Evolutionary conservation across 352 stramenopile genomes (phyloP).

Genomic region (Globisporangium emineosum): DNA sequence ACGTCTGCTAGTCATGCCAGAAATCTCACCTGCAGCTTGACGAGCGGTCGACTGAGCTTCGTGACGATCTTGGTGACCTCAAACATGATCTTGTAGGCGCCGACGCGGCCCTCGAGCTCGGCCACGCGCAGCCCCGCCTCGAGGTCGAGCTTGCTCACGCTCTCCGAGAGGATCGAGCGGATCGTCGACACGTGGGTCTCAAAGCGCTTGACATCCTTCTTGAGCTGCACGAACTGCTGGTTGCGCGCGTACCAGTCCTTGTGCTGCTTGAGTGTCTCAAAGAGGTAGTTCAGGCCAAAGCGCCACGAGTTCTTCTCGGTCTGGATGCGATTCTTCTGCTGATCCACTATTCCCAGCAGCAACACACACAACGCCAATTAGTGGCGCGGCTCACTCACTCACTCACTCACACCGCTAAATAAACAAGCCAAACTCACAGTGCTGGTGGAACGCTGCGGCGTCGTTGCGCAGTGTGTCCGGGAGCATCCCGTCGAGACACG

Average conservation of each 20-base stretch:
- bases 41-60: constrained; percentile 77
- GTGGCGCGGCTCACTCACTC: constrained; percentile 1
- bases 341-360: constrained; percentile 49
- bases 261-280: constrained; percentile 87
- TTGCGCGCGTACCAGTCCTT: constrained; percentile 88
- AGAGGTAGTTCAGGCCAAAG: constrained; percentile 87
- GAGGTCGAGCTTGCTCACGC: constrained; percentile 80
- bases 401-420: background rate
- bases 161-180: constrained; percentile 70
- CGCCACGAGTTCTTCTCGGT: constrained; percentile 87
- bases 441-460: constrained; percentile 61
- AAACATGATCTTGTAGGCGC: constrained; percentile 88
- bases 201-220: constrained; percentile 79
- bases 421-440: constrained; percentile 37
- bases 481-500: constrained; percentile 83
- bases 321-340: constrained; percentile 72
- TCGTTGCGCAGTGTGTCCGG: constrained; percentile 84
- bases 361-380: constrained; percentile 9
- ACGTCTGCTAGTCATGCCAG: background rate
- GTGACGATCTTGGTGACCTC: constrained; percentile 87
- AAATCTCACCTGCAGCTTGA: constrained; percentile 55
- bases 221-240: constrained; percentile 86
- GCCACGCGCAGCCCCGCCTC: constrained; percentile 79
- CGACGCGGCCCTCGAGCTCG: constrained; percentile 80
- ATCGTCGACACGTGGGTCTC: constrained; percentile 73